Evolutionary conservation across 2,329 filamentous ascomycete species (phyloP).

Genomic region (Chrysoporthe puriensis): DNA sequence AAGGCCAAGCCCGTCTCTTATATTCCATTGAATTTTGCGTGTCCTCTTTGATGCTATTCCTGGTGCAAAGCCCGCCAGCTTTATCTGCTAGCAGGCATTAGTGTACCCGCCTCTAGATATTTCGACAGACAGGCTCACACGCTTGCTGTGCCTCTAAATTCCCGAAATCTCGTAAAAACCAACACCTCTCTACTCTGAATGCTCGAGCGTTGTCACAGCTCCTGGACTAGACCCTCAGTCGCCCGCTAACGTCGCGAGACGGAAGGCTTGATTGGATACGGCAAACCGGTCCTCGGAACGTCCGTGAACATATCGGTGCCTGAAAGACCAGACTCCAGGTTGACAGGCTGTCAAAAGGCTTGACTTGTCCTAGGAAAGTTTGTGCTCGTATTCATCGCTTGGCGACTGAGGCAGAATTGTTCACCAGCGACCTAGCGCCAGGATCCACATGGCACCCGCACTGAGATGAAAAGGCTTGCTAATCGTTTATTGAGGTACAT

Average conservation of each 20-base stretch:
- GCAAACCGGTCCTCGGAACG: background rate
- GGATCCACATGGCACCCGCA: no score
- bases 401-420: background rate
- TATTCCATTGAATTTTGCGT: background rate
- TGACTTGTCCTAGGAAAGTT: conserved; percentile 7
- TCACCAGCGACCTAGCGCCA: background rate
- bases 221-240: conserved; percentile 4
- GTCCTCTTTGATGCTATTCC: background rate
- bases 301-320: background rate
- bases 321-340: background rate
- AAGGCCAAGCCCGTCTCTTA: background rate
- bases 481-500: background rate
- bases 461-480: no score
- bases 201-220: background rate
- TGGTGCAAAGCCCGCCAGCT: background rate
- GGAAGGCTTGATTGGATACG: background rate
- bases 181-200: background rate
- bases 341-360: background rate
- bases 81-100: background rate
- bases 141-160: background rate
- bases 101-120: background rate
- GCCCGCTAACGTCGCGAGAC: background rate
- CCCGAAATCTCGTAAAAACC: background rate
- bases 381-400: conserved; percentile 6
- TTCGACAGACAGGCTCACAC: background rate